Percentiles rank a stretch among this genome's conserved stretches.
Evolutionary conservation across 164 flowering plant genomes (phyloP).

Genomic region (Malania oleifera): DNA sequence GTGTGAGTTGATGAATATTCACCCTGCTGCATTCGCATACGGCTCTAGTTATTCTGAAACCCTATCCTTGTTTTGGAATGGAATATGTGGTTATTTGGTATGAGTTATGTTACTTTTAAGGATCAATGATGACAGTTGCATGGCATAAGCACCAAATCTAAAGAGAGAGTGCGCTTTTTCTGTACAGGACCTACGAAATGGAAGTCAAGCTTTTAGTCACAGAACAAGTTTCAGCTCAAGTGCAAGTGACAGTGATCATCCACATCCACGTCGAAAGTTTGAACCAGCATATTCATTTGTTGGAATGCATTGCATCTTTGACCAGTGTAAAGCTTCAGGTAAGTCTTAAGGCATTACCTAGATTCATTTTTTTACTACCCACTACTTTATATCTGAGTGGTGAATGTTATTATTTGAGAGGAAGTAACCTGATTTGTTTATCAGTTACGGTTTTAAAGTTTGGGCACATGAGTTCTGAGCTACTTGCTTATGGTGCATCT

Average conservation of each 20-base stretch:
- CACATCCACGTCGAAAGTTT: constrained; percentile 41
- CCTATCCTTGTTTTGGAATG: not conserved
- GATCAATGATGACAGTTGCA: not conserved
- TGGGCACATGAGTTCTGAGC: constrained; percentile 93
- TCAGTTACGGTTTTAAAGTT: constrained; percentile 92
- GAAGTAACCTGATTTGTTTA: constrained; percentile 12
- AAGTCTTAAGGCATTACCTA: constrained; percentile 8
- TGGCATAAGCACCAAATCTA: no score
- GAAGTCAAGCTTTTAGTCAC: constrained; percentile 43
- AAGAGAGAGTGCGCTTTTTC: constrained; percentile 6
- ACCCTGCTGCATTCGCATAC: not conserved
- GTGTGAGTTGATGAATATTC: not conserved
- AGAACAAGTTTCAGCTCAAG: constrained; percentile 75
- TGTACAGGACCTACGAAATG: constrained; percentile 63
- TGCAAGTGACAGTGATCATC: constrained; percentile 64
- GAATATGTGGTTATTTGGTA: not conserved
- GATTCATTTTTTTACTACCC: not conserved
- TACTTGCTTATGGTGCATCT: constrained; percentile 97
- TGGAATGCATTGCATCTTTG: constrained; percentile 99
- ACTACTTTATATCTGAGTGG: not conserved
- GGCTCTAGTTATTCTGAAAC: not conserved
- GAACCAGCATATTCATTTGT: constrained; percentile 98
- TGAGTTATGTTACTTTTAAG: not conserved
- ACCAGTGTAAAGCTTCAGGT: constrained; percentile 91
- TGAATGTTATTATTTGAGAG: not conserved